Percentiles rank a stretch among this genome's conserved stretches.
These are phyloP conservation scores for Neofusicoccum laricinum DNA, from an alignment of 2,329 filamentous ascomycete genomes.

Conservation along the genomic window DNA sequence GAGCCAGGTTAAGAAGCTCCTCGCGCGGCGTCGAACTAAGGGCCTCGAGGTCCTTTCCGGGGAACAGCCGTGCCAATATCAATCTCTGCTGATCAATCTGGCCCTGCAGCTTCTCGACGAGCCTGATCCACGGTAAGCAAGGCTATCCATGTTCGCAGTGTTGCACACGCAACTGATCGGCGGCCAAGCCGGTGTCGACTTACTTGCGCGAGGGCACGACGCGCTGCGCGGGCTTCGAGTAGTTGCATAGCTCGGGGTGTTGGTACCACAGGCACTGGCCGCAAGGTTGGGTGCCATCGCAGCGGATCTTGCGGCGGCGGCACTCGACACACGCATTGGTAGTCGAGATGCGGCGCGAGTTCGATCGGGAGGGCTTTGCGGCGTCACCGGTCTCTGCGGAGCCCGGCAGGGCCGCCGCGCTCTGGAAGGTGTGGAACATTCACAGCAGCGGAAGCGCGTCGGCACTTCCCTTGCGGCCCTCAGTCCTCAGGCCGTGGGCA, in stretches of 20 bases:
- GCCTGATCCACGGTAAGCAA: constrained; percentile 60
- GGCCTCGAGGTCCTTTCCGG: constrained; percentile 39
- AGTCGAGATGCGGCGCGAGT: constrained; percentile 45
- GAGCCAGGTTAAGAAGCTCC: constrained; percentile 44
- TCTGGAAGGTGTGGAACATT: constrained; percentile 48
- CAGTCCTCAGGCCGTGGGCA: not conserved
- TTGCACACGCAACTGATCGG: not conserved
- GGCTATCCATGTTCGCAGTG: constrained; percentile 44
- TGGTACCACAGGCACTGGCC: constrained; percentile 80
- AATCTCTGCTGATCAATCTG: constrained; percentile 47
- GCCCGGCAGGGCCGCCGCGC: constrained; percentile 17
- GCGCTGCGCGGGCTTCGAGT: constrained; percentile 75
- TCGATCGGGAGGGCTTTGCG: constrained; percentile 34
- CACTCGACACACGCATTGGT: constrained; percentile 71
- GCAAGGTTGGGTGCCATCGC: constrained; percentile 77
- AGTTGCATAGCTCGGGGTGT: constrained; percentile 74
- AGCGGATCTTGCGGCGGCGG: constrained; percentile 78
- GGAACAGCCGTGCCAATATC: constrained; percentile 44
- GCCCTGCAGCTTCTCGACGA: constrained; percentile 52
- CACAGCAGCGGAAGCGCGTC: not conserved
- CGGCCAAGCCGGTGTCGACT: constrained; percentile 28
- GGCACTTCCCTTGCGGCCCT: not conserved
- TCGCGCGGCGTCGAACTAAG: constrained; percentile 40
- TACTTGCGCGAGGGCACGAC: constrained; percentile 77
- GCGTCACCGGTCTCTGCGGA: constrained; percentile 3